These are phyloP conservation scores for Orychophragmus violaceus DNA, from an alignment of 345 rosid genomes.

Conservation along the genomic window DNA sequence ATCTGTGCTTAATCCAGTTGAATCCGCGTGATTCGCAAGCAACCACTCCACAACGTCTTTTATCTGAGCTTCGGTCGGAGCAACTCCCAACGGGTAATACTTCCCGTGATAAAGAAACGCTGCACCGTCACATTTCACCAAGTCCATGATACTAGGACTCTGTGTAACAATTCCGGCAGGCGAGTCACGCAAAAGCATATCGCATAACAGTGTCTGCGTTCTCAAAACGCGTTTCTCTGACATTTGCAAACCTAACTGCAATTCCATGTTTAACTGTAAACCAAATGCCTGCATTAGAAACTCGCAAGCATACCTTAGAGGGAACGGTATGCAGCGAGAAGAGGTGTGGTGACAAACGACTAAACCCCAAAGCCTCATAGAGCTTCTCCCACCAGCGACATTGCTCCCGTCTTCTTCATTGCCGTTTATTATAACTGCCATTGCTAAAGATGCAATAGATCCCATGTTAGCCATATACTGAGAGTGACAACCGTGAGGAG, in stretches of 20 bases:
- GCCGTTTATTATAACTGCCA: conserved; percentile 90
- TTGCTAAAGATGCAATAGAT: conserved; percentile 71
- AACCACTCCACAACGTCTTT: conserved; percentile 87
- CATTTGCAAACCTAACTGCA: conserved; percentile 84
- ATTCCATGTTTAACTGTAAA: conserved; percentile 92
- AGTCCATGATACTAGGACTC: conserved; percentile 94
- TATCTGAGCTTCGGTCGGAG: conserved; percentile 81
- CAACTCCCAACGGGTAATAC: conserved; percentile 69
- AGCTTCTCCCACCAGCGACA: conserved; percentile 52
- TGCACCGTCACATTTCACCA: conserved; percentile 92
- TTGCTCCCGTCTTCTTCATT: conserved; percentile 61
- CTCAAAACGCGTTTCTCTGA: conserved; percentile 84
- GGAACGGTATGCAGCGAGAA: conserved; percentile 80
- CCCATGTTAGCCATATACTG: conserved; percentile 99
- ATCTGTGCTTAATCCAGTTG: conserved; percentile 94
- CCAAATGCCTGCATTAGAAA: conserved; percentile 98
- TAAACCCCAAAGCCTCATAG: conserved; percentile 92
- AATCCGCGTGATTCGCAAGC: conserved; percentile 74
- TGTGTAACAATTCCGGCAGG: conserved; percentile 93
- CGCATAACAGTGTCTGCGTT: conserved; percentile 91
- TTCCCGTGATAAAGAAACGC: conserved; percentile 84
- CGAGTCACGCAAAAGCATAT: conserved; percentile 96
- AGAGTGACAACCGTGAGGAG: conserved; percentile 94
- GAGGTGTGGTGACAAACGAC: conserved; percentile 99
- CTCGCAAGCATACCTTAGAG: conserved; percentile 94